Percentiles rank a stretch among this genome's conserved stretches.
Conservation (phyloP, 768 basidiomycete species). For the Tulasnella sp. region DNA sequence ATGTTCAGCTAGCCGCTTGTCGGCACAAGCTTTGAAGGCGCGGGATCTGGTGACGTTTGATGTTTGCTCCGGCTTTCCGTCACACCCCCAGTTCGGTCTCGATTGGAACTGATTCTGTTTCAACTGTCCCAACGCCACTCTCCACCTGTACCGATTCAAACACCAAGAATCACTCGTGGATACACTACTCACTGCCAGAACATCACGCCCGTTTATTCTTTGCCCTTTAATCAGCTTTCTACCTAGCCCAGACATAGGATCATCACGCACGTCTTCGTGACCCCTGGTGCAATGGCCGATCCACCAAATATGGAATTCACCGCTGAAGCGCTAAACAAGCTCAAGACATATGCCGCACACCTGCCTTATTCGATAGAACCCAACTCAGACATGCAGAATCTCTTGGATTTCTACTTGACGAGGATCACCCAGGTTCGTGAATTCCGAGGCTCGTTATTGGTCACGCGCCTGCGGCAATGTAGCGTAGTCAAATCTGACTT, state of each 20-base stretch:
- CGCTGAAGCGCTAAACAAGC: conserved; percentile 38
- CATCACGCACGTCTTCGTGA: background rate
- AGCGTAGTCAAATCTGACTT: background rate
- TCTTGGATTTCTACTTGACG: conserved; percentile 60
- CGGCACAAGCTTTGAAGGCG: background rate
- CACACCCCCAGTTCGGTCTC: background rate
- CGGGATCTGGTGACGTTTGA: background rate
- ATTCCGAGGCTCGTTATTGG: background rate
- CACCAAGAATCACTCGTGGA: background rate
- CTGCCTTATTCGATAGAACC: conserved; percentile 77
- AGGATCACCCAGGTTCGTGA: conserved; percentile 24
- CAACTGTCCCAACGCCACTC: background rate
- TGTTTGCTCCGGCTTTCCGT: conserved; percentile 10
- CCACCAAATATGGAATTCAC: conserved; percentile 22
- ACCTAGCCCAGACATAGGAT: background rate
- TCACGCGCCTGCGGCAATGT: conserved; percentile 39
- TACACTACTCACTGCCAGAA: background rate
- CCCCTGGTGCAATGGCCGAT: conserved; percentile 17
- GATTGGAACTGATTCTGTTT: background rate
- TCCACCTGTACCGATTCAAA: background rate
- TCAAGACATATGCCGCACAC: conserved; percentile 57
- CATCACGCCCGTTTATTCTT: background rate
- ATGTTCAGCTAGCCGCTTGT: background rate
- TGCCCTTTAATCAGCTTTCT: background rate
- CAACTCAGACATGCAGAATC: conserved; percentile 65